These are phyloP conservation scores for Neopestalotiopsis sp. DNA, from an alignment of 2,329 filamentous ascomycete species.

Conservation along the genomic window DNA sequence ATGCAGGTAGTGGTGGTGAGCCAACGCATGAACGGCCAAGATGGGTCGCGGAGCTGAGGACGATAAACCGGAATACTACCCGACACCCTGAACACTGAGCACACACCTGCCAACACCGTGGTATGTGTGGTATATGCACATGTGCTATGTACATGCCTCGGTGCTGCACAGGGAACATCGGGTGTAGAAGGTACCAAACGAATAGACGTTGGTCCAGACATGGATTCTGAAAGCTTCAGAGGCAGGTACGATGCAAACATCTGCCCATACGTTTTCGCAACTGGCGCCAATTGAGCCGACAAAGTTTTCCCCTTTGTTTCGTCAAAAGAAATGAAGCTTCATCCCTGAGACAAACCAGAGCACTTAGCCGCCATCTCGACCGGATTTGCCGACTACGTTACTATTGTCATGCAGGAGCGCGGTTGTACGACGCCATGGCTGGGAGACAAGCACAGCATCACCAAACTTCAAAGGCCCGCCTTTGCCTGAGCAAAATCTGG, in stretches of 20 bases:
- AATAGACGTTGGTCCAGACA: too few species aligned
- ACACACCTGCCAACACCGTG: too few species aligned
- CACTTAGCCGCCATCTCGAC: not conserved
- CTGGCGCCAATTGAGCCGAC: not conserved
- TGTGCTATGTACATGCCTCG: too few species aligned
- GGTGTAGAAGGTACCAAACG: too few species aligned
- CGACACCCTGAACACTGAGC: too few species aligned
- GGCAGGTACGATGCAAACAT: not conserved
- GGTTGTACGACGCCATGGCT: not conserved
- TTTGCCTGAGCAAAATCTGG: not conserved
- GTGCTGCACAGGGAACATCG: too few species aligned
- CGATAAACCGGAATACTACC: too few species aligned
- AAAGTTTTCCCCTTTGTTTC: not conserved
- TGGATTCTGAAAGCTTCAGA: not conserved
- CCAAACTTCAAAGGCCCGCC: not conserved
- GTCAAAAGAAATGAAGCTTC: not conserved
- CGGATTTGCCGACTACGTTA: not conserved
- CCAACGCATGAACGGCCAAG: too few species aligned
- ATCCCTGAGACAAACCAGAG: not conserved
- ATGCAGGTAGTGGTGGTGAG: too few species aligned
- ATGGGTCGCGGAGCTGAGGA: too few species aligned
- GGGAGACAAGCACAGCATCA: not conserved
- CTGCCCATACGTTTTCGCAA: not conserved
- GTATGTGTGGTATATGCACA: too few species aligned
- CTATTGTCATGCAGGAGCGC: not conserved